Percentiles rank a stretch among this genome's conserved stretches.
Evolutionary conservation across 73 alveolate species (phyloP).

Genomic region (Paramecium octaurelia): DNA sequence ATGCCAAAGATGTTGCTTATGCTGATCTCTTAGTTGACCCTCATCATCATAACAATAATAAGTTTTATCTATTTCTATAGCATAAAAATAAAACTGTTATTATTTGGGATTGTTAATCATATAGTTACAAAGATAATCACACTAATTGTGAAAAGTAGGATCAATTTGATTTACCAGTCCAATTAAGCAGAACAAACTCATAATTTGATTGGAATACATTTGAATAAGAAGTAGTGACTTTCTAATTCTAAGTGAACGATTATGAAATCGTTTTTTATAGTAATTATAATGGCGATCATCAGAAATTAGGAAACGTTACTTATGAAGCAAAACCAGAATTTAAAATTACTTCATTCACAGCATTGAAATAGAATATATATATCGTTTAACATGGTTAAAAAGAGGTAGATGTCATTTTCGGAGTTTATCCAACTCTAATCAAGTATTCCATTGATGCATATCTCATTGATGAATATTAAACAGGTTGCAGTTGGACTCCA

Average conservation of each 20-base stretch:
- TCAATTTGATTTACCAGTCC: not conserved
- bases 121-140: not conserved
- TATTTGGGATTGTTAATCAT: not conserved
- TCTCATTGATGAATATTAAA: not conserved
- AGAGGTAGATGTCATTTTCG: not conserved
- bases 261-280: not conserved
- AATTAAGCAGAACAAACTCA: not conserved
- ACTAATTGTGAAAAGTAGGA: not conserved
- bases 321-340: not conserved
- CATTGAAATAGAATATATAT: not conserved
- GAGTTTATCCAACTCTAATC: not conserved
- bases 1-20: not conserved
- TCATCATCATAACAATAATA: not conserved
- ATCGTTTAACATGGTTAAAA: not conserved
- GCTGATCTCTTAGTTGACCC: conserved; percentile 24
- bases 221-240: not conserved
- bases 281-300: not conserved
- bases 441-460: not conserved
- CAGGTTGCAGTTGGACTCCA: not conserved
- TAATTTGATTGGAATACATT: conserved; percentile 6
- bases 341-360: conserved; percentile 17
- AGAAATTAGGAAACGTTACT: not conserved
- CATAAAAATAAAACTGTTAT: not conserved
- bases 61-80: not conserved
- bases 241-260: not conserved